Evolutionary conservation across 2,329 filamentous ascomycete genomes (phyloP), one percentile per base, ranked within the genome.

Genomic region (Beauveria sp.): DNA sequence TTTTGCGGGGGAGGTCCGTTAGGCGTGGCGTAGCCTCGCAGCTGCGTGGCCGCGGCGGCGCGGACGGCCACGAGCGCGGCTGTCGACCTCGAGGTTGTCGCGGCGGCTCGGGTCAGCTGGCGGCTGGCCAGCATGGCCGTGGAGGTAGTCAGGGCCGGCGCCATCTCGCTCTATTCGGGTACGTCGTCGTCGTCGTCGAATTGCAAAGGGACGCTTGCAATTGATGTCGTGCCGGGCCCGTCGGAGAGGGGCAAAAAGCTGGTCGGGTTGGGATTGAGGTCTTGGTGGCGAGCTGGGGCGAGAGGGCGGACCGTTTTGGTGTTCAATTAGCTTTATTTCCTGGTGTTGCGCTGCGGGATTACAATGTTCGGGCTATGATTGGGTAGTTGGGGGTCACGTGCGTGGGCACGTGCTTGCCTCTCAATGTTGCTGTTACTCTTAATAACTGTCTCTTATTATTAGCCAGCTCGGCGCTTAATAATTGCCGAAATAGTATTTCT

Each of bases 1-100:
- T 87, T 86, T 67, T 86, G 79, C 62, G 91, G 89, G 67, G 91
- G 91, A 67, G 90, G 86, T 54, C 92, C 91, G 66, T 83, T 81
- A 65, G 91, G 91, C 53, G 90, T 86, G 67, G 88, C 85, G 67
- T 85, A 85, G 65, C 71, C 70, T 65, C 77, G 71, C 64, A 67
- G 69, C 64, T 72, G 60, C 55, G 62, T 62, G 61, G 63, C 62
- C 65, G 43, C n/a, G n/a, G 63, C 62, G 66, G 55, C 28, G 57
- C 68, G 64, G 46, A 64, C 44, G 30, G 66, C 65, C 50, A 67
- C 54, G 30, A 68, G 61, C 52, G 63, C 64, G 62, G 61, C 55
- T 62, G 55, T 58, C 47, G 63, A 64, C 62, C 37, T 55, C 20
- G 59, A 46, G 6, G 46, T 20, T n/a, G 56, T 51, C 47, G 52